Conservation (phyloP, 139 green algal genomes). For the Closterium sp. region DNA sequence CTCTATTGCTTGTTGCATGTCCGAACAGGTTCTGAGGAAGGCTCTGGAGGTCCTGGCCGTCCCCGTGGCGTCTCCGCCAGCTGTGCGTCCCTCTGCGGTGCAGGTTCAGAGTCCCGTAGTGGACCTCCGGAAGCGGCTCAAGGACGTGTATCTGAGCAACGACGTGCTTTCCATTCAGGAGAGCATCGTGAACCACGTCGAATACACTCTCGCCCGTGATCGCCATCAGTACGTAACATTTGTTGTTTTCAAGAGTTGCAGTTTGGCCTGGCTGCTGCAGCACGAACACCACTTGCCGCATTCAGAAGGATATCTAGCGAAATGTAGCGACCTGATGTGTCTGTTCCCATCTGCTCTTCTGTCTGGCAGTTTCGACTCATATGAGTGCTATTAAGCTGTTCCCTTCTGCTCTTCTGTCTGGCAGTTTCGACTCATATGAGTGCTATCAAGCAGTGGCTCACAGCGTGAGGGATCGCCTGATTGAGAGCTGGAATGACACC, state of each 20-base stretch:
- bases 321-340: neutral
- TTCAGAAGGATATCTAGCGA: neutral
- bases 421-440: neutral
- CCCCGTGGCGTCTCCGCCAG: neutral
- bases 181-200: slow-evolving; percentile 94
- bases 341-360: too few relatives aligned
- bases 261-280: neutral
- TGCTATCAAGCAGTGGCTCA: slow-evolving; percentile 73
- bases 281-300: neutral
- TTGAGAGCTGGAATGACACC: slow-evolving; percentile 98
- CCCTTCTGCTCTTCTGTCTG: neutral
- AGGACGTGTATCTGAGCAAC: slow-evolving; percentile 92
- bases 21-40: neutral
- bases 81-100: neutral
- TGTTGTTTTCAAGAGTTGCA: neutral
- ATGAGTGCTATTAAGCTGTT: slow-evolving; percentile 60
- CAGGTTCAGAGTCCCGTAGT: neutral
- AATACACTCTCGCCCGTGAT: slow-evolving; percentile 93
- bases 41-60: neutral
- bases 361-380: neutral
- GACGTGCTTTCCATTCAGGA: slow-evolving; percentile 93
- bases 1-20: neutral
- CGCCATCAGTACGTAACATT: slow-evolving; percentile 79
- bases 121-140: slow-evolving; percentile 55
- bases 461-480: slow-evolving; percentile 87